Percentiles rank a stretch among this genome's conserved stretches.
Evolutionary conservation across 139 green algal genomes (phyloP).

Genomic region (Astrephomene gubernaculifera): DNA sequence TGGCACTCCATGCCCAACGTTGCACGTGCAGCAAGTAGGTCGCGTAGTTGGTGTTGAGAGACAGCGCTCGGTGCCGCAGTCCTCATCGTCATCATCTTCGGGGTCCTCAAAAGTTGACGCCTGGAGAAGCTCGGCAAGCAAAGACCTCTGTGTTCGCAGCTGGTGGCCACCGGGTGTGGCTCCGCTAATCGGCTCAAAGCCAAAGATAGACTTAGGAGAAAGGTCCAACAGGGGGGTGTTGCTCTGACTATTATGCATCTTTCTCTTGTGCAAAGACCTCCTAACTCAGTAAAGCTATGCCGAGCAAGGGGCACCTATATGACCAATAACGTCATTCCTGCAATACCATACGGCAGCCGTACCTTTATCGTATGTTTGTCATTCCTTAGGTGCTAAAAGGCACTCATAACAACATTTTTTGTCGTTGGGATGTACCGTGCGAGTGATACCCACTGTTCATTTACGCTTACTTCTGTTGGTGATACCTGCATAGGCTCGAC

Average conservation of each 20-base stretch:
- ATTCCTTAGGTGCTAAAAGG: too few species aligned
- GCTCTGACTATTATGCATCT: not conserved
- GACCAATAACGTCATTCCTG: too few species aligned
- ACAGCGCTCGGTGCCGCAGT: not conserved
- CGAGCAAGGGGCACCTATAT: too few species aligned
- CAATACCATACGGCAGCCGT: too few species aligned
- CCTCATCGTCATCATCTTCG: not conserved
- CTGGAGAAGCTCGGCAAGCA: conserved; percentile 28
- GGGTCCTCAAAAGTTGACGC: not conserved
- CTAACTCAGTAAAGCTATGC: too few species aligned
- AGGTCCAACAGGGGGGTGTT: not conserved
- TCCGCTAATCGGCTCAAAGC: conserved; percentile 26
- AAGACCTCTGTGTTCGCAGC: conserved; percentile 9
- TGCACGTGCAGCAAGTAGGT: not conserved
- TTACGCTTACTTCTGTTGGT: too few species aligned
- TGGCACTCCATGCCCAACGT: not conserved
- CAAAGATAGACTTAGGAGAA: conserved; percentile 19
- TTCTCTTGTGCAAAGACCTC: too few species aligned
- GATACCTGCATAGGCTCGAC: too few species aligned
- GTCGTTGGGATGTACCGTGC: too few species aligned
- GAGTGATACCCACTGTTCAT: too few species aligned
- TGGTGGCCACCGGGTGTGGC: not conserved
- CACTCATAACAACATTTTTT: too few species aligned
- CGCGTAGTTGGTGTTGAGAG: not conserved
- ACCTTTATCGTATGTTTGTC: too few species aligned